phyloP scores from a whole-genome alignment of 1,284 basidiomycete species.

The Apiotrichum gracile region DNA sequence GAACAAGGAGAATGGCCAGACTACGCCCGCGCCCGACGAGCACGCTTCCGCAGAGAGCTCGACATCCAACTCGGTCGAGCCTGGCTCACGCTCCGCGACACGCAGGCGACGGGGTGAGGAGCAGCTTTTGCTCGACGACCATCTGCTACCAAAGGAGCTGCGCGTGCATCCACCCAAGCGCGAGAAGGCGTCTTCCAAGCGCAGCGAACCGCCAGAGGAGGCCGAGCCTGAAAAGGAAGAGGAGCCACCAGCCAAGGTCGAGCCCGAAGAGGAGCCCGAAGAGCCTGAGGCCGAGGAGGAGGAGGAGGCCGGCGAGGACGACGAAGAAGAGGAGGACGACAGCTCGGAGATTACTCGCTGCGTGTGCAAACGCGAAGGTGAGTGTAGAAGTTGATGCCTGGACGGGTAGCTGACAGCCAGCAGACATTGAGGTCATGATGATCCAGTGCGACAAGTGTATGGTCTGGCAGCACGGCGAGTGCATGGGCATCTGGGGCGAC shows the following conservation, averaged over 20 bases:
- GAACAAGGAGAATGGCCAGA: not conserved
- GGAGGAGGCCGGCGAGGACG: slow-evolving; percentile 64
- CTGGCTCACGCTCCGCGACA: not conserved
- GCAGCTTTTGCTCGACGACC: slow-evolving; percentile 37
- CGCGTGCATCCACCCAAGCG: slow-evolving; percentile 17
- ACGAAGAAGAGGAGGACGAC: slow-evolving; percentile 62
- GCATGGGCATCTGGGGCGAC: slow-evolving; percentile 87
- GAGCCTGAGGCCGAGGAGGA: slow-evolving; percentile 54
- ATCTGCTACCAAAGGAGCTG: slow-evolving; percentile 37
- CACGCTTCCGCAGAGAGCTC: slow-evolving; percentile 12
- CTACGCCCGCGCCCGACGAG: not conserved
- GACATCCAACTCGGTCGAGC: slow-evolving; percentile 2
- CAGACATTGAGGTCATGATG: slow-evolving; percentile 79
- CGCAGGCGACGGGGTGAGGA: slow-evolving; percentile 39
- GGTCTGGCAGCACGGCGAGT: slow-evolving; percentile 96
- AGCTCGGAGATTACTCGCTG: slow-evolving; percentile 83
- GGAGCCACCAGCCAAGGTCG: slow-evolving; percentile 9
- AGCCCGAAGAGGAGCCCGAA: slow-evolving; percentile 48
- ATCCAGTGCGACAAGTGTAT: slow-evolving; percentile 96
- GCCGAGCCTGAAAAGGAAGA: slow-evolving; percentile 7
- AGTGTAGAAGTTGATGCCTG: slow-evolving; percentile 27
- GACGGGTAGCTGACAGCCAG: slow-evolving; percentile 11
- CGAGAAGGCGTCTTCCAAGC: not conserved
- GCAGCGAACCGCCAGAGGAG: slow-evolving; percentile 4
- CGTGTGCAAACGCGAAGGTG: slow-evolving; percentile 83